Conservation (phyloP, 2,329 filamentous ascomycete genomes). For the Arthrocladium fulminans region DNA sequence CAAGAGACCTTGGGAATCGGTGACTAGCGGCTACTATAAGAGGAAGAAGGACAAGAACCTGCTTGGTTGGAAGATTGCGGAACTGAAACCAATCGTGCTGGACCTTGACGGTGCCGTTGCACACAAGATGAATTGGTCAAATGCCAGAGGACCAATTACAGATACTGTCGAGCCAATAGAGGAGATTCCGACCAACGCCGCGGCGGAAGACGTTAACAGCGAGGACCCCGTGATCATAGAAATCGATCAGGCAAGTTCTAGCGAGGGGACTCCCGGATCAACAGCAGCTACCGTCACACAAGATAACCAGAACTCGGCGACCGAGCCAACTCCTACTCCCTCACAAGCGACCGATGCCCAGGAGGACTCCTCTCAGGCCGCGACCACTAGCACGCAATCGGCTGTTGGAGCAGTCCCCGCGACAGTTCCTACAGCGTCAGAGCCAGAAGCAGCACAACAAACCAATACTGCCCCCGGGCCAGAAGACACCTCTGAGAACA, state of each 20-base stretch:
- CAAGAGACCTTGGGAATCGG: background rate
- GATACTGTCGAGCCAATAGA: background rate
- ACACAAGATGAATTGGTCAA: conserved; percentile 16
- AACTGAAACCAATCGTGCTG: conserved; percentile 16
- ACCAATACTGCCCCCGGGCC: background rate
- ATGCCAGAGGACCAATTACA: conserved; percentile 2
- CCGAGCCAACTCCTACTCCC: background rate
- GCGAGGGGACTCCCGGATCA: background rate
- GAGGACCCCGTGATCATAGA: background rate
- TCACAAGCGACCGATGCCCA: background rate
- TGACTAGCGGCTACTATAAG: conserved; percentile 10
- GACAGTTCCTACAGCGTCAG: background rate
- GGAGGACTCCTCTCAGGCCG: background rate
- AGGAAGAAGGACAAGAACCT: conserved; percentile 7
- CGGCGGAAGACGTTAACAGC: background rate
- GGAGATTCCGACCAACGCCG: background rate
- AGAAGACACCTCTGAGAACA: background rate
- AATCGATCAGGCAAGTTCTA: background rate
- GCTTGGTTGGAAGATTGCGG: conserved; percentile 11
- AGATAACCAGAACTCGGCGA: background rate
- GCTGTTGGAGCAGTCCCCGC: background rate
- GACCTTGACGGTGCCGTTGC: conserved; percentile 17
- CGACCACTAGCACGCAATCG: background rate
- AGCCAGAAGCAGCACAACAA: background rate
- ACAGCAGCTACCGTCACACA: background rate